Base-by-base conservation (phyloP, 176 grass and related monocot genomes). In the Cymbopogon citratus region DNA sequence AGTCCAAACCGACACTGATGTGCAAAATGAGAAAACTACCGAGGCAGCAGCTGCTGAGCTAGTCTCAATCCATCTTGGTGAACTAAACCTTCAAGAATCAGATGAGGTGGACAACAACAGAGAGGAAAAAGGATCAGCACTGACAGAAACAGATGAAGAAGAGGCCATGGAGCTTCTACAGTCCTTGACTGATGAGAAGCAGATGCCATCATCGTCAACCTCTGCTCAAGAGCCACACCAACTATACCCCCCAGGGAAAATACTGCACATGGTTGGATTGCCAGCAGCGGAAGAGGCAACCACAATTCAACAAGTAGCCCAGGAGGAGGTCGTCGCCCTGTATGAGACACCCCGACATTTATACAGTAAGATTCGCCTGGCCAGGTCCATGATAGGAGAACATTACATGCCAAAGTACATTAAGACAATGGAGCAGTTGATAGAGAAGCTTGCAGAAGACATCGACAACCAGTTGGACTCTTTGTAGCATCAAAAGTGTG, bases 371-470 rank as follows among this genome's bases (percentile, higher is more conserved):
- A 92, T 99, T 72, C 84, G 93, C 9, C 74, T 99, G 33, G 91
- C 93, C 6, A 80, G 87, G 75, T 87, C 85, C 63, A 99, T 99
- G 93, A 83, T 99, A 74, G 35, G 81, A 54, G 93, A 99, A 29
- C 97, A 99, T 80, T 99, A 99, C 83, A 99, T 99, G 97, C 91
- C 91, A 35, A 84, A 81, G 60, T 99, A 99, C 63, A 94, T 92
- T 14, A 90, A 64, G 71, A 94, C 89, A 79, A 86, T 99, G 80
- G 89, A 94, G 82, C 67, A 87, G 35, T 33, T 99, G 74, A 91
- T 96, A 18, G 77, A 90, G 49, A 99, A 90, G 77, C 80, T 99
- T 63, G 66, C 48, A 24, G 73, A 45, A 35, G 81, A 83, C 26
- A 64, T 33, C 16, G 48, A 51, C 0, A 15, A 86, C 38, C 62